Base-by-base conservation (phyloP, 495 filamentous ascomycete species). In the Lasiosphaeria miniovina region DNA sequence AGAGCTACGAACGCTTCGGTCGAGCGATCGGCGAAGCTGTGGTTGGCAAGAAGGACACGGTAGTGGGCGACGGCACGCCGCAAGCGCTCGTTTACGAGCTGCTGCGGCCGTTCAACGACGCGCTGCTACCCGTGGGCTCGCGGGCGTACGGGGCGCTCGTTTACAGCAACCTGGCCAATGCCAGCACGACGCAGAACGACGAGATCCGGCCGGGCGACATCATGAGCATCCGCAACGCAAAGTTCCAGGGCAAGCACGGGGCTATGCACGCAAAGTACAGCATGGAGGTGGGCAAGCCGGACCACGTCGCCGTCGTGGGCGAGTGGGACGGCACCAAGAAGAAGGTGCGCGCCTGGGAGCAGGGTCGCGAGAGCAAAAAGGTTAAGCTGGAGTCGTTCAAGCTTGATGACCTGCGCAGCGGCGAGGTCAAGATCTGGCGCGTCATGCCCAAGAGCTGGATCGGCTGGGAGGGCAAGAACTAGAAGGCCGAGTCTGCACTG, bases 281-380 rank as follows among this genome's bases (percentile, higher is more conserved):
- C 54, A 75, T 84, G 40, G 94, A 98, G 61, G 90, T 96, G 0
- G 94, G 94, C 51, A 91, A 89, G 67, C 89, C 90, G 4, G 93
- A 96, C 65, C 94, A 98, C 72, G 94, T 98, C 1, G 95, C 83
- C 4, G 79, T 98, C n/a, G 93, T 98, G n/a, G 83, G 91, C 10
- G 94, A 98, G 70, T 98, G 94, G 94, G 94, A 98, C 71, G 94
- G 94, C 36, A 96, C 91, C 33, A 96, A 97, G 81, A 97, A 96
- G 84, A 96, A 96, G 82, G 88, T 98, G 40, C 77, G 93, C 43
- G 93, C 87, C 0, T 98, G 90, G 89, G 94, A 98, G 69, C 94
- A 98, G 69, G 94, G 93, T 0, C 78, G 94, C 36, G 94, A 98
- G 75, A 93, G 86, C 70, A 94, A 88, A 76, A 98, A 97, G 78